Evolutionary conservation across 2,329 filamentous ascomycete genomes (phyloP).

Genomic region (Venturia asperata): DNA sequence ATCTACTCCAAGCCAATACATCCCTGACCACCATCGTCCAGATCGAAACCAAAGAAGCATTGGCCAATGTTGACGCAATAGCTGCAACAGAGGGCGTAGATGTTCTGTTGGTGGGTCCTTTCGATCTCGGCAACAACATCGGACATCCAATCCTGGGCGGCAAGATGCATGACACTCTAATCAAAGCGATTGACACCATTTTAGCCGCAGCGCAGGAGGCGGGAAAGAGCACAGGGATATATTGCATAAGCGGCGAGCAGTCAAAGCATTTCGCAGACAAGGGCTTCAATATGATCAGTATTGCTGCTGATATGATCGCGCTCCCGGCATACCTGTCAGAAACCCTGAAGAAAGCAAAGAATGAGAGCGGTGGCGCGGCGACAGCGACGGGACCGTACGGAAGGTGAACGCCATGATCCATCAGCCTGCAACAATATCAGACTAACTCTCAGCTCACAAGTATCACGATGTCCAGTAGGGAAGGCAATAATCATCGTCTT

Average conservation of each 20-base stretch:
- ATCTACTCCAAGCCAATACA: slow-evolving; percentile 49
- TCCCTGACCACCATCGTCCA: slow-evolving; percentile 45
- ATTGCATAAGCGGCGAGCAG: slow-evolving; percentile 46
- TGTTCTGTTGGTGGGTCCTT: slow-evolving; percentile 48
- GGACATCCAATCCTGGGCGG: slow-evolving; percentile 44
- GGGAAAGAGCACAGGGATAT: slow-evolving; percentile 50
- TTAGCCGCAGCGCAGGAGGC: slow-evolving; percentile 45
- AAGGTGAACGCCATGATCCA: not conserved
- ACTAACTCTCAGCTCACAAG: too few relatives aligned
- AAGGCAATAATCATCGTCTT: too few relatives aligned
- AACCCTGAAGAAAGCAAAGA: slow-evolving; percentile 31
- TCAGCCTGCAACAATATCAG: too few relatives aligned
- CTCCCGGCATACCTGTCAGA: slow-evolving; percentile 37
- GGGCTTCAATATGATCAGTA: slow-evolving; percentile 48
- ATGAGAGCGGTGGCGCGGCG: slow-evolving; percentile 20
- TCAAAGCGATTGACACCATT: slow-evolving; percentile 45
- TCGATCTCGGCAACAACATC: slow-evolving; percentile 52
- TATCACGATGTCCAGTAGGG: too few relatives aligned
- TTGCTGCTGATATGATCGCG: slow-evolving; percentile 41
- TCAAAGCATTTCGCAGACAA: slow-evolving; percentile 45
- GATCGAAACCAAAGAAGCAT: slow-evolving; percentile 39
- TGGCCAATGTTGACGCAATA: slow-evolving; percentile 41
- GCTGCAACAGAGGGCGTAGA: slow-evolving; percentile 48
- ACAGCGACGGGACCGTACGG: slow-evolving; percentile 22
- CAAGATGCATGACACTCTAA: slow-evolving; percentile 44